Conservation (phyloP, 306 rosid species). For the Neltuma alba region DNA sequence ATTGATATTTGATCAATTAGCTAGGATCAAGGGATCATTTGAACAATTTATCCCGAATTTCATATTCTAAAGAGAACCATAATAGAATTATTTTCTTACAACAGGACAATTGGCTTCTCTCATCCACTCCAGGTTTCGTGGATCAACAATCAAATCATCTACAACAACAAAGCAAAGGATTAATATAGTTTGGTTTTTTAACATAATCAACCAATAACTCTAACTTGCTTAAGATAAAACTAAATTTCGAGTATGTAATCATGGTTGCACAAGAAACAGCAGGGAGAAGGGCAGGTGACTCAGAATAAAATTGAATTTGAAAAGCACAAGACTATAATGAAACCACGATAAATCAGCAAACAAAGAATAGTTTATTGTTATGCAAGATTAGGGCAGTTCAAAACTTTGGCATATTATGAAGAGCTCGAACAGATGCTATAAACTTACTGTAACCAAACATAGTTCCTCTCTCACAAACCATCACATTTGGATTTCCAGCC, state of each 20-base stretch:
- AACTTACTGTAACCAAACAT: slow-evolving; percentile 99
- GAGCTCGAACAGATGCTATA: slow-evolving; percentile 16
- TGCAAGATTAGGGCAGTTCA: slow-evolving; percentile 5
- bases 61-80: slow-evolving; percentile 27
- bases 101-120: slow-evolving; percentile 93
- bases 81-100: slow-evolving; percentile 57
- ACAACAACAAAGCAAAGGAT: slow-evolving; percentile 33
- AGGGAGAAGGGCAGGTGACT: not conserved
- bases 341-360: slow-evolving; percentile 18
- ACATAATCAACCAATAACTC: not conserved
- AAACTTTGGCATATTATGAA: slow-evolving; percentile 16
- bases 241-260: slow-evolving; percentile 26
- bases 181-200: slow-evolving; percentile 10
- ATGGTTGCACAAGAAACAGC: slow-evolving; percentile 14
- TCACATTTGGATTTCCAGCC: slow-evolving; percentile 95
- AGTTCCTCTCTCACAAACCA: slow-evolving; percentile 99
- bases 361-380: slow-evolving; percentile 15
- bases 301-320: slow-evolving; percentile 3
- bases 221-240: slow-evolving; percentile 25
- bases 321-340: slow-evolving; percentile 10
- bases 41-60: not conserved
- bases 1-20: not conserved
- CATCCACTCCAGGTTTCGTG: slow-evolving; percentile 89
- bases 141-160: slow-evolving; percentile 98
- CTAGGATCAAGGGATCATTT: not conserved